These are phyloP conservation scores for Podosphaera leucotricha DNA, from an alignment of 2,329 filamentous ascomycete species.

Conservation along the genomic window DNA sequence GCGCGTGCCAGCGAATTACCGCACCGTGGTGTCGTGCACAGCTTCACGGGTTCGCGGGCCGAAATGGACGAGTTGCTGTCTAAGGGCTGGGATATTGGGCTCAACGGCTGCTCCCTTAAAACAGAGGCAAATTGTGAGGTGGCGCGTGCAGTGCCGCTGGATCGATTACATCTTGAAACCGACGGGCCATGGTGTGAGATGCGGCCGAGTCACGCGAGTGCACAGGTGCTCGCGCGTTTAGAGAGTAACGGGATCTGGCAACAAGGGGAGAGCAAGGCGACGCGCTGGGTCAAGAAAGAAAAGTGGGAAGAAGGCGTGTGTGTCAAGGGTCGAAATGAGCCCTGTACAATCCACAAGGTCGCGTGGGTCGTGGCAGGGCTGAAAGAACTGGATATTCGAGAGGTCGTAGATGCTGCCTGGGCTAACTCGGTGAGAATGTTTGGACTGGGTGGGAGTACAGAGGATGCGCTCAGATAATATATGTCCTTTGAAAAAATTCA, in stretches of 20 bases:
- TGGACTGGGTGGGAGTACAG: conserved; percentile 3
- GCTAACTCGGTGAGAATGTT: conserved; percentile 63
- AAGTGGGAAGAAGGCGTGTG: conserved; percentile 71
- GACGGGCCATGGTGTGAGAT: conserved; percentile 98
- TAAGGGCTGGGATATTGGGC: conserved; percentile 70
- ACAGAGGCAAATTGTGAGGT: conserved; percentile 76
- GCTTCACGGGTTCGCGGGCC: conserved; percentile 69
- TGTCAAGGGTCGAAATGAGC: conserved; percentile 90
- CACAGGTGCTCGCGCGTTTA: conserved; percentile 2
- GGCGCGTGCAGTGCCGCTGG: conserved; percentile 54
- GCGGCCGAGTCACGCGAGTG: conserved; percentile 60
- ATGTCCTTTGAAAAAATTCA: neutral
- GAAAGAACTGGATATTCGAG: conserved; percentile 55
- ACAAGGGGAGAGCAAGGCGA: conserved; percentile 10
- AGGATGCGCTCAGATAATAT: neutral
- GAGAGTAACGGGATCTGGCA: neutral
- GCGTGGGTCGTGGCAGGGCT: conserved; percentile 75
- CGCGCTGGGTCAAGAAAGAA: conserved; percentile 64
- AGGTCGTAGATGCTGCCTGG: conserved; percentile 73
- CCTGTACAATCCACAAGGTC: conserved; percentile 64
- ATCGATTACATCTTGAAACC: conserved; percentile 78
- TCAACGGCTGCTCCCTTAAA: conserved; percentile 94
- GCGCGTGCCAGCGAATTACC: conserved; percentile 43
- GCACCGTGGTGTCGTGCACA: conserved; percentile 69
- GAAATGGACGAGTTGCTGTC: conserved; percentile 66